Percentiles rank a stretch among this genome's conserved stretches.
phyloP scores from a whole-genome alignment of 495 filamentous ascomycete species.

The Penicillium argentinense region DNA sequence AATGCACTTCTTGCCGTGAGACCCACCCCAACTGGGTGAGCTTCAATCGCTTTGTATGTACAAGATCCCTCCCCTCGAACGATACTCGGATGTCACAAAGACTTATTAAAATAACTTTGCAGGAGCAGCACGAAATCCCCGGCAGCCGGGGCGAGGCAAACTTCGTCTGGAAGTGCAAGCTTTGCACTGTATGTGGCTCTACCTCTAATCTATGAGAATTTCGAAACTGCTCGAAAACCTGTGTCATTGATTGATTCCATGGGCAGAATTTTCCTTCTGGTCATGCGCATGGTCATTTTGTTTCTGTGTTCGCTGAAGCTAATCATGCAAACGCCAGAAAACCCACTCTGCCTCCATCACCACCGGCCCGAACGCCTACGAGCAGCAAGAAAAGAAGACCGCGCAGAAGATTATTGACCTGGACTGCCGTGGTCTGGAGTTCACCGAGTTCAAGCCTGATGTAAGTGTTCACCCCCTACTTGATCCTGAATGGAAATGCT shows the following conservation, averaged over 20 bases:
- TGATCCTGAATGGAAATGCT: not conserved
- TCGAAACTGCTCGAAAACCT: not conserved
- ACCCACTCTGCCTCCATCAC: constrained; percentile 72
- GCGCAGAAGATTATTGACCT: constrained; percentile 78
- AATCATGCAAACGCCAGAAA: constrained; percentile 39
- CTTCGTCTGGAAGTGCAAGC: constrained; percentile 97
- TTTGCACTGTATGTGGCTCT: constrained; percentile 66
- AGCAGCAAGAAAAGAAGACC: constrained; percentile 59
- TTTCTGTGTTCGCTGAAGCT: too few relatives aligned
- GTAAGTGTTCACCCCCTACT: constrained; percentile 44
- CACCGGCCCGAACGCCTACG: constrained; percentile 66
- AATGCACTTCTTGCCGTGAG: constrained; percentile 94
- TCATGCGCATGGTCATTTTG: too few relatives aligned
- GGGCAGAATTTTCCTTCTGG: too few relatives aligned
- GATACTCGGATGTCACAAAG: not conserved
- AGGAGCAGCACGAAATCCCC: constrained; percentile 86
- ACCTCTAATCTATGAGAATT: not conserved
- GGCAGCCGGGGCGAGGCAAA: constrained; percentile 93
- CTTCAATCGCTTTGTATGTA: constrained; percentile 83
- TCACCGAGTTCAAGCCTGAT: constrained; percentile 84
- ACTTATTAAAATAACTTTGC: not conserved
- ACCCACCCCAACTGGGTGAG: constrained; percentile 83
- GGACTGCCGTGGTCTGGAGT: constrained; percentile 93
- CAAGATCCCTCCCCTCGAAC: not conserved
- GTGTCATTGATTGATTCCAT: too few relatives aligned